These are phyloP conservation scores for Podospora pseudocomata DNA, from an alignment of 495 filamentous ascomycete species.

Conservation along the genomic window DNA sequence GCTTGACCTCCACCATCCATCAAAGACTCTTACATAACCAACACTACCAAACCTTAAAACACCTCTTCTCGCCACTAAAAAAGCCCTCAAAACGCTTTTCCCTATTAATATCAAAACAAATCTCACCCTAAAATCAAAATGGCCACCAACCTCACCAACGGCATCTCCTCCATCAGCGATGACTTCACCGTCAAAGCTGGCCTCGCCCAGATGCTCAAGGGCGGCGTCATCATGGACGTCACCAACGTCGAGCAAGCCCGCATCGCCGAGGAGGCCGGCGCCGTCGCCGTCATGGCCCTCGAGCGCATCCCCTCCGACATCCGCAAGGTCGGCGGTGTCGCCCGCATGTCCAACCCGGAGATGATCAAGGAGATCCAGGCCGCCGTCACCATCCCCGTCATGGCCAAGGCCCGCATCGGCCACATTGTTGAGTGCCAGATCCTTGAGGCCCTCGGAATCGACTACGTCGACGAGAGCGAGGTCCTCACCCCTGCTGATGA, in stretches of 20 bases:
- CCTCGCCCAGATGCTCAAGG: conserved; percentile 94
- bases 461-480: conserved; percentile 98
- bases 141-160: conserved; percentile 24
- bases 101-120: neutral
- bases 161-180: conserved; percentile 22
- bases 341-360: conserved; percentile 91
- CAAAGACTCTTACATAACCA: neutral
- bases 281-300: conserved; percentile 95
- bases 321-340: conserved; percentile 84
- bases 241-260: conserved; percentile 91
- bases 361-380: conserved; percentile 98
- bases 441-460: conserved; percentile 87
- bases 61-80: neutral
- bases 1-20: neutral
- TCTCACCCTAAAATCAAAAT: conserved; percentile 11
- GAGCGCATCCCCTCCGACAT: conserved; percentile 98
- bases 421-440: conserved; percentile 99
- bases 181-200: conserved; percentile 83
- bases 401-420: conserved; percentile 98
- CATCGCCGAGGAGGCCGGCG: conserved; percentile 96
- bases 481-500: conserved; percentile 94
- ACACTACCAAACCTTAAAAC: neutral
- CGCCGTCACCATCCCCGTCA: conserved; percentile 96
- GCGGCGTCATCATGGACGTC: conserved; percentile 99
- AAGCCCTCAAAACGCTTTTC: neutral